These are phyloP conservation scores for Boletellus ananas DNA, from an alignment of 768 basidiomycete genomes.

Conservation along the genomic window DNA sequence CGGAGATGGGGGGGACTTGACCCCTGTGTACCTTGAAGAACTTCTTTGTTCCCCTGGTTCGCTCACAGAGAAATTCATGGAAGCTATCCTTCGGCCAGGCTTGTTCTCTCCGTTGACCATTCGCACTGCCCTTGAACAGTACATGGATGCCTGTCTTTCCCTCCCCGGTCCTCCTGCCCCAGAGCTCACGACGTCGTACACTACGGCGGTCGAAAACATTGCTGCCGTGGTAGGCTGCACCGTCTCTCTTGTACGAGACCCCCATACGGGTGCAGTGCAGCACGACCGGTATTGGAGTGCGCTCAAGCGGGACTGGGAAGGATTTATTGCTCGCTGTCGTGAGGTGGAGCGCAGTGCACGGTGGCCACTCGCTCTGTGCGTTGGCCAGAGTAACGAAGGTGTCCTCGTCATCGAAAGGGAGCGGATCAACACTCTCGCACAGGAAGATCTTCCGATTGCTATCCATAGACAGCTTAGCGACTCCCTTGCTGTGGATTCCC, in stretches of 20 bases:
- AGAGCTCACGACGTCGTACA: slow-evolving; percentile 58
- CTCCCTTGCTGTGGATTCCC: slow-evolving; percentile 43
- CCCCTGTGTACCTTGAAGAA: slow-evolving; percentile 86
- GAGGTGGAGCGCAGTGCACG: slow-evolving; percentile 86
- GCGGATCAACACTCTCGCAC: slow-evolving; percentile 59
- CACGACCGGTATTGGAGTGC: slow-evolving; percentile 80
- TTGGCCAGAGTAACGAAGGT: slow-evolving; percentile 37
- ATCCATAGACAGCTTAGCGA: slow-evolving; percentile 48
- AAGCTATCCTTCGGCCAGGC: slow-evolving; percentile 81
- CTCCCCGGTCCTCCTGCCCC: slow-evolving; percentile 54
- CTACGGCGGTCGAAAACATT: slow-evolving; percentile 69
- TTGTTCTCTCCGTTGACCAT: slow-evolving; percentile 83
- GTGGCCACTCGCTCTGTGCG: slow-evolving; percentile 70
- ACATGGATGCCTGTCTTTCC: slow-evolving; percentile 67
- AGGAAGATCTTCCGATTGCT: slow-evolving; percentile 64
- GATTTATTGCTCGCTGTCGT: slow-evolving; percentile 85
- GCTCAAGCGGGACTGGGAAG: slow-evolving; percentile 92
- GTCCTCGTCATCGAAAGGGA: slow-evolving; percentile 75
- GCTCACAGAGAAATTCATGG: slow-evolving; percentile 73
- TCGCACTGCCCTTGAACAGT: slow-evolving; percentile 77
- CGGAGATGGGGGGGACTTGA: slow-evolving; percentile 70
- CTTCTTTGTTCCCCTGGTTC: slow-evolving; percentile 68
- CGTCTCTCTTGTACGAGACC: slow-evolving; percentile 66
- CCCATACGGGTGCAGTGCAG: slow-evolving; percentile 75
- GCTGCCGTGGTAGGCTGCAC: slow-evolving; percentile 85